Conservation (phyloP, 2,329 filamentous ascomycete genomes). For the Pseudocercospora pini-densiflorae region DNA sequence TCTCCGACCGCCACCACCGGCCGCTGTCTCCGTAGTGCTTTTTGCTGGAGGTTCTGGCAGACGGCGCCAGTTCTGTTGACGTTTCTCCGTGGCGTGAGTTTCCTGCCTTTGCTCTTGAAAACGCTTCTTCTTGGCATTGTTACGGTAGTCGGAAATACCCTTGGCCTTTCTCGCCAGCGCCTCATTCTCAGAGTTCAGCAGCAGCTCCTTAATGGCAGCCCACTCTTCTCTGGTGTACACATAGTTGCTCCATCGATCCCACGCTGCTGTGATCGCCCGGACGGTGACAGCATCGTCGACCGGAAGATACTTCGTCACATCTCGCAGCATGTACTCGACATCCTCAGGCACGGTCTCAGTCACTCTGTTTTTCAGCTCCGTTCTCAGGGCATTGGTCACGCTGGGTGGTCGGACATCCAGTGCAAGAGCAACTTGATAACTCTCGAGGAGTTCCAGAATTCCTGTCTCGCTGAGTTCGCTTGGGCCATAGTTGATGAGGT, state of each 20-base stretch:
- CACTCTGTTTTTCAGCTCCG: conserved; percentile 4
- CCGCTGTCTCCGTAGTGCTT: not conserved
- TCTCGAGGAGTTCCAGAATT: conserved; percentile 2
- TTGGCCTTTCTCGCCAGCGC: conserved; percentile 10
- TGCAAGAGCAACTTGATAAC: conserved; percentile 6
- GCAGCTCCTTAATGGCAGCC: not conserved
- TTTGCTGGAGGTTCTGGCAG: not conserved
- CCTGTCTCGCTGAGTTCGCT: not conserved
- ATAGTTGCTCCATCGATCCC: conserved; percentile 2
- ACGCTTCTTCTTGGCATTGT: not conserved
- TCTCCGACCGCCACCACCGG: not conserved
- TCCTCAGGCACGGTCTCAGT: not conserved
- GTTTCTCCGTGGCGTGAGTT: not conserved
- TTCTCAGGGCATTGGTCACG: not conserved
- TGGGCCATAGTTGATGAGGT: conserved; percentile 6
- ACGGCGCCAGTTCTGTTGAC: not conserved
- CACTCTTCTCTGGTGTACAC: not conserved
- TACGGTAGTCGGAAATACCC: conserved; percentile 4
- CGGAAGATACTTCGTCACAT: not conserved
- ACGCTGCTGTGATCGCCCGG: conserved; percentile 7
- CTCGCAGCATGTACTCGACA: not conserved
- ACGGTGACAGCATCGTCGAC: conserved; percentile 3
- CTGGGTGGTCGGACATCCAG: conserved; percentile 1
- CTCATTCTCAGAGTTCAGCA: conserved; percentile 6
- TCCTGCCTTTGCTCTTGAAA: not conserved